These are phyloP conservation scores for Mycena latifolia DNA, from an alignment of 768 basidiomycete species.

Conservation along the genomic window DNA sequence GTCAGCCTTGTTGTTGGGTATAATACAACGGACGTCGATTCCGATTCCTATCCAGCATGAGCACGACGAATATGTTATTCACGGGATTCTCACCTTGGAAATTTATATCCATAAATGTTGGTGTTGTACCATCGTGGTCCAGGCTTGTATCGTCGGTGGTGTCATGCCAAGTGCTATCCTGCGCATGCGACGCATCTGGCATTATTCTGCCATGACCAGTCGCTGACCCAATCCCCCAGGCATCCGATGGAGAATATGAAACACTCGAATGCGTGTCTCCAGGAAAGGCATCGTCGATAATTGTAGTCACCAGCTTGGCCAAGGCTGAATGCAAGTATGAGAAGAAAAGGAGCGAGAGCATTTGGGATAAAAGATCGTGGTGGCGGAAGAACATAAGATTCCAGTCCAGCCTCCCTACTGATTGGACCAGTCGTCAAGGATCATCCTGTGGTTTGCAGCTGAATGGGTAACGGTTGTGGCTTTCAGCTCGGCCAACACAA, in stretches of 20 bases:
- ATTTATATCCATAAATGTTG: slow-evolving; percentile 17
- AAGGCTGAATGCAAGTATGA: neutral
- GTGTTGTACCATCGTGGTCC: slow-evolving; percentile 22
- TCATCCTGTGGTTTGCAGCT: too few relatives aligned
- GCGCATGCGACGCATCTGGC: slow-evolving; percentile 4
- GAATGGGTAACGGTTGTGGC: too few relatives aligned
- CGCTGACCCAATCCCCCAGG: neutral
- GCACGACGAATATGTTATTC: neutral
- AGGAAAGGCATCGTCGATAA: slow-evolving; percentile 18
- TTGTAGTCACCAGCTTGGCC: slow-evolving; percentile 17
- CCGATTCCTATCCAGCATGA: slow-evolving; percentile 18
- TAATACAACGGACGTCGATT: slow-evolving; percentile 23
- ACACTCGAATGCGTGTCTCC: slow-evolving; percentile 15
- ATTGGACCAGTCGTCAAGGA: too few relatives aligned
- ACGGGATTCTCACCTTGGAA: slow-evolving; percentile 10
- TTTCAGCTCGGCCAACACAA: too few relatives aligned
- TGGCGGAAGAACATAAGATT: neutral
- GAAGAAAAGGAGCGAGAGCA: neutral
- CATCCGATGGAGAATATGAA: neutral
- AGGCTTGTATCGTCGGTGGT: slow-evolving; percentile 23
- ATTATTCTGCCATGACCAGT: slow-evolving; percentile 3
- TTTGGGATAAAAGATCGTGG: neutral
- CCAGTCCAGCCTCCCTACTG: too few relatives aligned
- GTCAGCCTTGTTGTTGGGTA: slow-evolving; percentile 14
- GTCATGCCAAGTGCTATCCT: slow-evolving; percentile 16